phyloP scores from a whole-genome alignment of 108 stramenopile species.

The Cyclotella sp. region DNA sequence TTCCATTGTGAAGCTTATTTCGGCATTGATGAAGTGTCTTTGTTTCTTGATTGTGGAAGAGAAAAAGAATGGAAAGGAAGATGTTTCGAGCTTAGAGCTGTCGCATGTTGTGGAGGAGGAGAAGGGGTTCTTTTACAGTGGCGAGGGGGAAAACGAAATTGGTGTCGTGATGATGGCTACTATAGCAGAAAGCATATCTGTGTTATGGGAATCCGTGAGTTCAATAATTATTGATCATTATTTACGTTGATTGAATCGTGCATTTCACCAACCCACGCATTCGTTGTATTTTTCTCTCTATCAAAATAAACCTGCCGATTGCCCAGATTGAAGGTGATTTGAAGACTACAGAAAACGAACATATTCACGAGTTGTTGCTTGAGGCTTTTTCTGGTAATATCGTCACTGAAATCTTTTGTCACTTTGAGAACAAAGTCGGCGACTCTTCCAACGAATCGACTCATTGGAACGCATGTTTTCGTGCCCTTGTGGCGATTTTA shows the following conservation, averaged over 20 bases:
- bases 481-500: conserved; percentile 64
- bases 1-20: conserved; percentile 81
- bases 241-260: neutral
- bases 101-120: conserved; percentile 35
- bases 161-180: conserved; percentile 68
- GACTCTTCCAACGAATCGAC: conserved; percentile 12
- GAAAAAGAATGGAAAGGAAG: conserved; percentile 41
- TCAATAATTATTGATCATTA: neutral
- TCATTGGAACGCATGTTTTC: conserved; percentile 50
- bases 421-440: conserved; percentile 65
- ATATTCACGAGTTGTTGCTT: conserved; percentile 45
- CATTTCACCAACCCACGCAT: neutral
- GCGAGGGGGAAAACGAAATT: conserved; percentile 38
- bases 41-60: conserved; percentile 43
- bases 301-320: neutral
- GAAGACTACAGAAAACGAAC: conserved; percentile 42
- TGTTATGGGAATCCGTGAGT: conserved; percentile 72
- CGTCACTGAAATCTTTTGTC: conserved; percentile 58
- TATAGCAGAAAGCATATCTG: conserved; percentile 66
- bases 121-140: conserved; percentile 24
- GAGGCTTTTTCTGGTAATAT: conserved; percentile 62
- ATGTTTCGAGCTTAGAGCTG: conserved; percentile 26
- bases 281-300: neutral
- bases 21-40: conserved; percentile 85
- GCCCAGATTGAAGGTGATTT: conserved; percentile 48